phyloP scores from a whole-genome alignment of 441 rosid genomes.

The Pelargonium citronellum region DNA sequence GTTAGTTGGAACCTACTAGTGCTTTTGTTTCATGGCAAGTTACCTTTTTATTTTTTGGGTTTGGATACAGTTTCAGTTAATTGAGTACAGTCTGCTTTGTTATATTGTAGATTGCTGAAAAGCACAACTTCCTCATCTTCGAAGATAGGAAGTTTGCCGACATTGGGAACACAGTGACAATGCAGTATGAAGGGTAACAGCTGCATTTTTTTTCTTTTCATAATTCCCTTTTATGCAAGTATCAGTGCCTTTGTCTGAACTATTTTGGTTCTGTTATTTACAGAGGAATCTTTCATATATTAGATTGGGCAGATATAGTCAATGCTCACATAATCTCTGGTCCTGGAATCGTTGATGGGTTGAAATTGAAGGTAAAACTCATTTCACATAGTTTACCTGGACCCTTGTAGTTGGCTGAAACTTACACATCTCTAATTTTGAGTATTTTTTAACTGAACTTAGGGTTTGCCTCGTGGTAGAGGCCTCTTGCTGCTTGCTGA shows the following conservation, averaged over 20 bases:
- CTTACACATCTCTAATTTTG: background rate
- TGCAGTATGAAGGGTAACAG: slow-evolving; percentile 92
- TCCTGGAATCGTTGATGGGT: slow-evolving; percentile 84
- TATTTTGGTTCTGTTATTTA: no score
- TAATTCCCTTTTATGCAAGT: background rate
- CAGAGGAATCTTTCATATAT: background rate
- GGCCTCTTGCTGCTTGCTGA: slow-evolving; percentile 90
- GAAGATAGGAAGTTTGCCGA: slow-evolving; percentile 98
- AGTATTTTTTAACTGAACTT: slow-evolving; percentile 9
- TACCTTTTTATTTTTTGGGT: background rate
- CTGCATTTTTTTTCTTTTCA: slow-evolving; percentile 3
- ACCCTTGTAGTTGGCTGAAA: background rate
- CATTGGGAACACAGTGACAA: slow-evolving; percentile 91
- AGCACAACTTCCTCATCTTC: slow-evolving; percentile 72
- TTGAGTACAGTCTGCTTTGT: background rate
- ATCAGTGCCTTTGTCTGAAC: background rate
- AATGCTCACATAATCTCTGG: slow-evolving; percentile 86
- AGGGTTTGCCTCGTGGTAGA: slow-evolving; percentile 90
- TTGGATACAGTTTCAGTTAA: no score
- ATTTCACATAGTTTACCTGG: background rate
- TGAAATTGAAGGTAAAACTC: slow-evolving; percentile 67
- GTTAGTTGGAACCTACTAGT: no score
- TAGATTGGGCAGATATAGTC: slow-evolving; percentile 93
- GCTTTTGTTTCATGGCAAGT: background rate
- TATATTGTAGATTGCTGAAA: slow-evolving; percentile 66